These are phyloP conservation scores for Hirsutella rhossiliensis DNA, from an alignment of 2,329 filamentous ascomycete genomes.

Conservation along the genomic window DNA sequence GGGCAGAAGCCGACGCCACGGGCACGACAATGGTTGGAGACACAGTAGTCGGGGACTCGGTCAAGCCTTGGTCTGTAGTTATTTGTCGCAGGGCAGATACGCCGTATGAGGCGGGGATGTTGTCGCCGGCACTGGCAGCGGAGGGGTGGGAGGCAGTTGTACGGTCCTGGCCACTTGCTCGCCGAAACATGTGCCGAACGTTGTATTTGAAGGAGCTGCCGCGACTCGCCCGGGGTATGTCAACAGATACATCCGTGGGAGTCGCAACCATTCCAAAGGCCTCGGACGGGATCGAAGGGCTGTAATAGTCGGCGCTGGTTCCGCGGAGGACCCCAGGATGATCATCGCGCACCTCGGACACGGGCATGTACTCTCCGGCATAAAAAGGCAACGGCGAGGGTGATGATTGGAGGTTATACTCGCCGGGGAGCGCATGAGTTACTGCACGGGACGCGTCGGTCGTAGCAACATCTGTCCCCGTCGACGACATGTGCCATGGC, in stretches of 20 bases:
- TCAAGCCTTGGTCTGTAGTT: too few species aligned
- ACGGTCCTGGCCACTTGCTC: slow-evolving; percentile 19
- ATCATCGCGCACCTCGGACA: slow-evolving; percentile 12
- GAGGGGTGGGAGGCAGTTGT: slow-evolving; percentile 11
- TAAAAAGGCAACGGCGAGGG: slow-evolving; percentile 8
- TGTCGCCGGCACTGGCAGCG: neutral
- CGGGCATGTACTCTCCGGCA: slow-evolving; percentile 15
- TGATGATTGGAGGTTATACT: slow-evolving; percentile 3
- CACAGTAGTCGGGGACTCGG: neutral
- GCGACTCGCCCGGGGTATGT: slow-evolving; percentile 7
- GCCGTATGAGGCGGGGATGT: neutral
- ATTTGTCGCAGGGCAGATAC: neutral
- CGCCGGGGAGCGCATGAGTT: slow-evolving; percentile 1
- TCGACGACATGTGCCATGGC: neutral
- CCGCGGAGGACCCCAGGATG: slow-evolving; percentile 20
- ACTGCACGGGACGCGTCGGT: neutral
- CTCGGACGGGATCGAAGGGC: slow-evolving; percentile 25
- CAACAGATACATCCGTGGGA: slow-evolving; percentile 5
- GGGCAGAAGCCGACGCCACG: neutral
- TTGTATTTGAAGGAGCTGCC: slow-evolving; percentile 23
- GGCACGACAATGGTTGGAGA: neutral
- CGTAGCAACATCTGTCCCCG: neutral
- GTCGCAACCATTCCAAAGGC: slow-evolving; percentile 26
- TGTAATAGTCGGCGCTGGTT: slow-evolving; percentile 29
- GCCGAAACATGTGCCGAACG: slow-evolving; percentile 22